These are phyloP conservation scores for Metarhizium sp. DNA, from an alignment of 2,329 filamentous ascomycete species.

Conservation along the genomic window DNA sequence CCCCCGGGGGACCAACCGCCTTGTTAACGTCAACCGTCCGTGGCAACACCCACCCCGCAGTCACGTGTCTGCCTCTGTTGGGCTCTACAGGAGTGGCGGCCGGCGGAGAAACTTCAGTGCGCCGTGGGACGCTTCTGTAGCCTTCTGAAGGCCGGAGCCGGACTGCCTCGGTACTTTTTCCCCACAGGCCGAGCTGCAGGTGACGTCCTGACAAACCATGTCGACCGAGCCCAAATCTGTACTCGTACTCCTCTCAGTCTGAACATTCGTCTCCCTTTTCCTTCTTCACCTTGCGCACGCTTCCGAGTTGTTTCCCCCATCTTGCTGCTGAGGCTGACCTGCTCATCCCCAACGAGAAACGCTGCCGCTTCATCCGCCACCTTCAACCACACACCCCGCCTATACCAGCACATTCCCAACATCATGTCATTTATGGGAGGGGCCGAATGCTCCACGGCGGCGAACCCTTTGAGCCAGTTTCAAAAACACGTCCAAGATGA, in stretches of 20 bases:
- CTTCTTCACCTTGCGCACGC: neutral
- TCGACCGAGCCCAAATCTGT: constrained; percentile 1
- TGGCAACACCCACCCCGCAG: constrained; percentile 17
- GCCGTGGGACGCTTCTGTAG: neutral
- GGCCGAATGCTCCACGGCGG: constrained; percentile 91
- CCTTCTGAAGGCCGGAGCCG: constrained; percentile 5
- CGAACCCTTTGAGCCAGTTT: constrained; percentile 94
- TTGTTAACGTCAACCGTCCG: no score
- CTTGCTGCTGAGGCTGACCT: neutral
- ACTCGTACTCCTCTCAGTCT: neutral
- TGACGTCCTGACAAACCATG: constrained; percentile 10
- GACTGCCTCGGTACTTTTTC: constrained; percentile 13
- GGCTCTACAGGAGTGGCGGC: neutral
- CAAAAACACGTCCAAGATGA: constrained; percentile 96
- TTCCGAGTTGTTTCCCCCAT: neutral
- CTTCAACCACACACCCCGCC: neutral
- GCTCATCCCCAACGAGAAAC: neutral
- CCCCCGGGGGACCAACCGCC: neutral
- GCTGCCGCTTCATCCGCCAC: neutral
- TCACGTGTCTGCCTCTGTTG: constrained; percentile 21
- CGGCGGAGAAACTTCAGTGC: neutral
- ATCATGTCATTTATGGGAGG: constrained; percentile 92
- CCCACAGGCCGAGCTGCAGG: constrained; percentile 10
- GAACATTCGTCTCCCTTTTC: neutral
- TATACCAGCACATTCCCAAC: neutral